Evolutionary conservation across 768 basidiomycete species (phyloP).

Genomic region (Kwoniella sp.): DNA sequence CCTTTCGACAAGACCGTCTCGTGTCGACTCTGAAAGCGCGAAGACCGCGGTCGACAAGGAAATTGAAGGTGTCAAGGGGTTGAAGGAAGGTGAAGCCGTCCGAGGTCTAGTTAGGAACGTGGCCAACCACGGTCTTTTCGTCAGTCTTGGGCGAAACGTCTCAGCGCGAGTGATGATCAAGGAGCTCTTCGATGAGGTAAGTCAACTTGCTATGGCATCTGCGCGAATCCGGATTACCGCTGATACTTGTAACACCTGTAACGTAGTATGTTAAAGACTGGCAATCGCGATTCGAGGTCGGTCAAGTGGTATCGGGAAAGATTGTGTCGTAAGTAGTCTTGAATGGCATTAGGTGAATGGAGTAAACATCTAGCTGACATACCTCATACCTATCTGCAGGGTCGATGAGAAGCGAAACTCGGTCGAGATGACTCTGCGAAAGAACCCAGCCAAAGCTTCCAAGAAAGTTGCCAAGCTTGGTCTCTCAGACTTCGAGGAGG

Average conservation of each 20-base stretch:
- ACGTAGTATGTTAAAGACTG: slow-evolving; percentile 90
- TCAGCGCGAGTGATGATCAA: slow-evolving; percentile 91
- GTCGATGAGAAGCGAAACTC: slow-evolving; percentile 71
- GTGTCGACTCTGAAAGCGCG: slow-evolving; percentile 60
- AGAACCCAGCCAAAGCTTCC: slow-evolving; percentile 43
- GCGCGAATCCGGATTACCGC: not conserved
- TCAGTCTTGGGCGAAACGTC: slow-evolving; percentile 76
- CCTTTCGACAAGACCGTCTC: slow-evolving; percentile 79
- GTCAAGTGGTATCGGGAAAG: slow-evolving; percentile 84
- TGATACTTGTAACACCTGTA: not conserved
- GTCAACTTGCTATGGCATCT: slow-evolving; percentile 24
- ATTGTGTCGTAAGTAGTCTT: slow-evolving; percentile 59
- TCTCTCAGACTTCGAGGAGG: slow-evolving; percentile 66
- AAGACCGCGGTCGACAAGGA: slow-evolving; percentile 68
- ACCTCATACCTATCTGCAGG: slow-evolving; percentile 57
- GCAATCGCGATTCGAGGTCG: slow-evolving; percentile 74
- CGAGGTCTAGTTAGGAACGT: slow-evolving; percentile 89
- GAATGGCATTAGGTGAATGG: not conserved
- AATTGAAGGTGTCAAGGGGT: slow-evolving; percentile 64
- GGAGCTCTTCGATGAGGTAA: slow-evolving; percentile 84
- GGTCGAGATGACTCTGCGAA: slow-evolving; percentile 85
- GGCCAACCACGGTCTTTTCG: slow-evolving; percentile 77
- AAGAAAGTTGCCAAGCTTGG: slow-evolving; percentile 50
- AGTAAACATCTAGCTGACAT: not conserved
- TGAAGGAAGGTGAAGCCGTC: slow-evolving; percentile 73